Evolutionary conservation across 2,329 filamentous ascomycete genomes (phyloP).

Genomic region (Pyrenophora tritici-repentis): DNA sequence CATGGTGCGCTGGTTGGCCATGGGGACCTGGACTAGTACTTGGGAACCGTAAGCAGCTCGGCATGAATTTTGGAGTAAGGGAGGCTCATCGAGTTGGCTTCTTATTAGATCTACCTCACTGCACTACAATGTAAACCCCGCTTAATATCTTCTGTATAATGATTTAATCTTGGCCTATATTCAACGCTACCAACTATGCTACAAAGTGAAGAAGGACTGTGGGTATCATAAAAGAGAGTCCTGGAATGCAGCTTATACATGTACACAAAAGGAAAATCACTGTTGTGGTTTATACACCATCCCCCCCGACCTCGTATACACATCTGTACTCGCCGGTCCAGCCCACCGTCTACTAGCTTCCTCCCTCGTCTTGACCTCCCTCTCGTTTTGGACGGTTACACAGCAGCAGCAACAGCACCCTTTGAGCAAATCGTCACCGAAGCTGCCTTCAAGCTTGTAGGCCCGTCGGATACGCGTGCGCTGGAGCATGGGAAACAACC

Average conservation of each 20-base stretch:
- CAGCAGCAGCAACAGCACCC: constrained; percentile 51
- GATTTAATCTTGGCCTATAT: too few species aligned
- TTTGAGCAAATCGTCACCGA: constrained; percentile 42
- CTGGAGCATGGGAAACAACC: constrained; percentile 47
- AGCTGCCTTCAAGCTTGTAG: constrained; percentile 51
- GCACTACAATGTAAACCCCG: too few species aligned
- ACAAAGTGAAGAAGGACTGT: constrained; percentile 10
- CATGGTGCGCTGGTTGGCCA: too few species aligned
- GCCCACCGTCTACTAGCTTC: constrained; percentile 48
- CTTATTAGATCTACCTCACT: too few species aligned
- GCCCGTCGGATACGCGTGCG: constrained; percentile 48
- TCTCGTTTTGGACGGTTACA: constrained; percentile 51
- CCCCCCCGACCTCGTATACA: constrained; percentile 34
- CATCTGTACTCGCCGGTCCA: constrained; percentile 43
- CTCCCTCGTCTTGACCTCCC: constrained; percentile 52
- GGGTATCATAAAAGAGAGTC: constrained; percentile 13
- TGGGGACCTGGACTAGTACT: too few species aligned
- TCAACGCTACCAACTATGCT: background rate
- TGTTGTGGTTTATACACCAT: constrained; percentile 47
- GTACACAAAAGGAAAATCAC: constrained; percentile 9
- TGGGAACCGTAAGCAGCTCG: too few species aligned
- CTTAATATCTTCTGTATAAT: too few species aligned
- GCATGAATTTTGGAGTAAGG: too few species aligned
- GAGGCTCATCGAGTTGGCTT: too few species aligned
- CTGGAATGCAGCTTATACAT: background rate